A percentile compares a stretch with the other conserved stretches of the same genome.
These are phyloP conservation scores for Tylopilus felleus DNA, from an alignment of 768 basidiomycete genomes.

Conservation along the genomic window DNA sequence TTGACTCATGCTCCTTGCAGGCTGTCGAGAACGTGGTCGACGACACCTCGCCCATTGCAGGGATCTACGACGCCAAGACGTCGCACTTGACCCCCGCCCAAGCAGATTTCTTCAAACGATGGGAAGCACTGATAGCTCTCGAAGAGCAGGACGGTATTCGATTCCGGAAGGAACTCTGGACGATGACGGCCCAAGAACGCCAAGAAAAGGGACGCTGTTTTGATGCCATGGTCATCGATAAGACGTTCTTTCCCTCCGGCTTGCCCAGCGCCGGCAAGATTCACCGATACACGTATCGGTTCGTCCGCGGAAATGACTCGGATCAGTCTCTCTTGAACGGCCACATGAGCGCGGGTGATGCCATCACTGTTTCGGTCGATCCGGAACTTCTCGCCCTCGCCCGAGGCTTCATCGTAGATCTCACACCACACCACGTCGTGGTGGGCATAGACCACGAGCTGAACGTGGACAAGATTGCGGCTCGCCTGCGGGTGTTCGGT, in stretches of 20 bases:
- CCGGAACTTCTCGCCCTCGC: constrained; percentile 82
- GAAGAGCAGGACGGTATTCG: constrained; percentile 87
- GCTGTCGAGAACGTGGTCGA: constrained; percentile 67
- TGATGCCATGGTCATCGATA: constrained; percentile 68
- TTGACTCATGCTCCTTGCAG: constrained; percentile 34
- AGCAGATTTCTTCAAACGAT: constrained; percentile 77
- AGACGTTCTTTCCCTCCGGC: constrained; percentile 31
- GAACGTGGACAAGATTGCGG: constrained; percentile 46
- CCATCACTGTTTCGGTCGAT: constrained; percentile 83
- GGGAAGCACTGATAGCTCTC: constrained; percentile 80
- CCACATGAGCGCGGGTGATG: constrained; percentile 74
- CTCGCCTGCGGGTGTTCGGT: constrained; percentile 30
- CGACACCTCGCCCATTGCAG: constrained; percentile 50
- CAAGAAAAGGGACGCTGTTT: constrained; percentile 85
- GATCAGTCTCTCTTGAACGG: constrained; percentile 59
- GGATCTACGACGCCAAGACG: constrained; percentile 75
- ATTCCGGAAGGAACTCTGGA: constrained; percentile 93
- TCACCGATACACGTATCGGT: constrained; percentile 76
- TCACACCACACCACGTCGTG: constrained; percentile 59
- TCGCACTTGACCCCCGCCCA: constrained; percentile 71
- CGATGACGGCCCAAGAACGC: constrained; percentile 74
- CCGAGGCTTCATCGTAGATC: constrained; percentile 76
- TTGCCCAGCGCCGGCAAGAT: constrained; percentile 48
- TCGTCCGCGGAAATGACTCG: constrained; percentile 39
- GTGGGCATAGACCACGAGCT: constrained; percentile 83